Conservation (phyloP, 2,329 filamentous ascomycete genomes). For the Cordyceps pruinosa region DNA sequence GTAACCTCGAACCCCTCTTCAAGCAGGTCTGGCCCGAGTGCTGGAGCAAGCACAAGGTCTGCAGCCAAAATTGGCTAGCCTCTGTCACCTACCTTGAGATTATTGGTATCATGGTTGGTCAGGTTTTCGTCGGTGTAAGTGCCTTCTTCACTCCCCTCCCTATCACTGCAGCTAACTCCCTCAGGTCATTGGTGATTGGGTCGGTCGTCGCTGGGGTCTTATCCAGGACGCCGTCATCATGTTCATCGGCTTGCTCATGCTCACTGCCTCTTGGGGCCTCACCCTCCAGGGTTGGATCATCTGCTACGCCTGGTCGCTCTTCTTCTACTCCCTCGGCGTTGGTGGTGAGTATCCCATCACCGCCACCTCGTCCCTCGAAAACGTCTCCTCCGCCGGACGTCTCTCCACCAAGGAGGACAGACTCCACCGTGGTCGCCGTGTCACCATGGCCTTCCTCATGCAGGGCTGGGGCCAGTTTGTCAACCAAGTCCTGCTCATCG, state of each 20-base stretch:
- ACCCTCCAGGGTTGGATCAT: conserved; percentile 92
- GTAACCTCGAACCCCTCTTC: conserved; percentile 82
- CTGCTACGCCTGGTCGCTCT: conserved; percentile 90
- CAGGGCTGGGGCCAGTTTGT: conserved; percentile 96
- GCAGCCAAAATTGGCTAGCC: conserved; percentile 72
- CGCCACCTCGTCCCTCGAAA: conserved; percentile 90
- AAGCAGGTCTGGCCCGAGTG: conserved; percentile 66
- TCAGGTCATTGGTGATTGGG: conserved; percentile 57
- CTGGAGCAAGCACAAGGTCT: conserved; percentile 63
- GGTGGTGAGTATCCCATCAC: conserved; percentile 96
- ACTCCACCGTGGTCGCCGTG: conserved; percentile 90
- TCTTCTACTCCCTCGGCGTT: conserved; percentile 62
- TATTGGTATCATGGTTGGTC: conserved; percentile 88
- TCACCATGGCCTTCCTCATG: conserved; percentile 95
- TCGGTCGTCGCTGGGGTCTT: conserved; percentile 88
- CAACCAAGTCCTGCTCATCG: conserved; percentile 86
- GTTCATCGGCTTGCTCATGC: conserved; percentile 86
- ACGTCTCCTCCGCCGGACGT: conserved; percentile 76
- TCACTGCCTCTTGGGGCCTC: conserved; percentile 83
- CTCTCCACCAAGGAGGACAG: conserved; percentile 88
- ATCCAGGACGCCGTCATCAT: conserved; percentile 93
- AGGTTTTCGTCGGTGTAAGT: conserved; percentile 72
- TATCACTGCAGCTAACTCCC: conserved; percentile 14
- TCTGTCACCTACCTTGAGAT: conserved; percentile 90
- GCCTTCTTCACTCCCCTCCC: conserved; percentile 3